Evolutionary conservation across 1,284 basidiomycete species (phyloP).

Genomic region (Ustilago sp.): DNA sequence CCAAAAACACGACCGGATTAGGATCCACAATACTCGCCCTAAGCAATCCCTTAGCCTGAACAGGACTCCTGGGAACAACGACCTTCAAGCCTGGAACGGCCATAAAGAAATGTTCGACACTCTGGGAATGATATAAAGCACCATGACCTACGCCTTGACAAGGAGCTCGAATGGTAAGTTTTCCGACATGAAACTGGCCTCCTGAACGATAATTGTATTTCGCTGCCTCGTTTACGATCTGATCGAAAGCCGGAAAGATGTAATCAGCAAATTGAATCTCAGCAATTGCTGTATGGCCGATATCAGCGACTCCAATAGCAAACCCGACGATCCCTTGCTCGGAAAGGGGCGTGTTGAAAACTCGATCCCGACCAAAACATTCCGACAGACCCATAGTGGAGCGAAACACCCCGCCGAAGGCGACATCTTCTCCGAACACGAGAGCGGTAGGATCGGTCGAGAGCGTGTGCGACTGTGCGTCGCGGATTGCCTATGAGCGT

Average conservation of each 20-base stretch:
- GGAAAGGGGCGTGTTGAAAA: slow-evolving; percentile 58
- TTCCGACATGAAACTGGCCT: slow-evolving; percentile 84
- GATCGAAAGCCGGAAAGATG: slow-evolving; percentile 54
- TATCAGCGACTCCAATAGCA: slow-evolving; percentile 88
- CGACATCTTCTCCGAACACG: slow-evolving; percentile 78
- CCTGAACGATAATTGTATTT: slow-evolving; percentile 91
- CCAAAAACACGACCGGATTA: slow-evolving; percentile 93
- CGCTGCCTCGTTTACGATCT: slow-evolving; percentile 95
- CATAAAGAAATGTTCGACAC: slow-evolving; percentile 93
- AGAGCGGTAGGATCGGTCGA: slow-evolving; percentile 80
- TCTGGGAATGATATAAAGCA: slow-evolving; percentile 92
- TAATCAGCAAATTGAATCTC: slow-evolving; percentile 79
- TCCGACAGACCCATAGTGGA: slow-evolving; percentile 91
- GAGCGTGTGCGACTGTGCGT: slow-evolving; percentile 60
- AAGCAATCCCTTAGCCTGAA: slow-evolving; percentile 92
- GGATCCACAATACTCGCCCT: slow-evolving; percentile 87
- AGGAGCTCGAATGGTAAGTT: slow-evolving; percentile 82
- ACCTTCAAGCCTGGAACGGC: slow-evolving; percentile 86
- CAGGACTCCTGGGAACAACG: slow-evolving; percentile 89
- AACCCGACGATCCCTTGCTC: slow-evolving; percentile 90
- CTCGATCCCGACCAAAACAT: slow-evolving; percentile 76
- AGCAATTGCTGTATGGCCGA: slow-evolving; percentile 93
- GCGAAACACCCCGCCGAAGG: slow-evolving; percentile 90
- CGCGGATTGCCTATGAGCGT: slow-evolving; percentile 57
- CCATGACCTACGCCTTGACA: slow-evolving; percentile 70